Conservation (phyloP, 1,139 yeast species). For the Hanseniaspora gamundiae region DNA sequence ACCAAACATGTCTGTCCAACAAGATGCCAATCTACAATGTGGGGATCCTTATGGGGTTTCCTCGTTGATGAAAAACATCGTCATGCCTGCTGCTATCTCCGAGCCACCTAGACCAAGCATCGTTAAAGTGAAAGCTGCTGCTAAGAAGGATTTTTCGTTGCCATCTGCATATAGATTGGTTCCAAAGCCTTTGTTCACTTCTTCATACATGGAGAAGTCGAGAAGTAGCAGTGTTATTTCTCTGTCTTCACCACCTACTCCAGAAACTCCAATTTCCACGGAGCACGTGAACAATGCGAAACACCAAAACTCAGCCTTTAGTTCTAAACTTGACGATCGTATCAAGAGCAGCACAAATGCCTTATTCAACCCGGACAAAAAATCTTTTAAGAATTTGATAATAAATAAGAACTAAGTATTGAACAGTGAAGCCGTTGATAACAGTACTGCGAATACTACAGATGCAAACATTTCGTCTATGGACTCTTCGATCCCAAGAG, state of each 20-base stretch:
- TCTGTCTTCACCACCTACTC: neutral
- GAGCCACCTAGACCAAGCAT: conserved; percentile 42
- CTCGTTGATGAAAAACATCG: conserved; percentile 8
- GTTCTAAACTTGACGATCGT: neutral
- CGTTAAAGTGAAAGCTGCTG: conserved; percentile 29
- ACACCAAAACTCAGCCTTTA: neutral
- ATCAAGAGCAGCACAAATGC: neutral
- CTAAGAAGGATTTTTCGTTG: conserved; percentile 47
- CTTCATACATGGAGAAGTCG: neutral
- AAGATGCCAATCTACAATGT: neutral
- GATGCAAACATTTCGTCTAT: too few species aligned
- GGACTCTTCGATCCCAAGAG: too few species aligned
- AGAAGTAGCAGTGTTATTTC: neutral
- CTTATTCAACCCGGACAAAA: conserved; percentile 17
- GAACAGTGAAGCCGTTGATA: conserved; percentile 3
- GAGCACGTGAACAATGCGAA: neutral
- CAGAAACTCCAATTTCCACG: neutral
- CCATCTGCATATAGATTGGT: conserved; percentile 50
- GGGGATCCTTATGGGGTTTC: neutral
- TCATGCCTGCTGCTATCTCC: conserved; percentile 27
- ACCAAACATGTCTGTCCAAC: neutral
- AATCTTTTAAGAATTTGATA: conserved; percentile 20
- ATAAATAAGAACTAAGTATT: conserved; percentile 7
- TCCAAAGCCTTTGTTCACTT: conserved; percentile 27
- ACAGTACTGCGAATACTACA: neutral